Base-by-base conservation (phyloP, 2,329 filamentous ascomycete genomes). In the Aspergillus texensis region DNA sequence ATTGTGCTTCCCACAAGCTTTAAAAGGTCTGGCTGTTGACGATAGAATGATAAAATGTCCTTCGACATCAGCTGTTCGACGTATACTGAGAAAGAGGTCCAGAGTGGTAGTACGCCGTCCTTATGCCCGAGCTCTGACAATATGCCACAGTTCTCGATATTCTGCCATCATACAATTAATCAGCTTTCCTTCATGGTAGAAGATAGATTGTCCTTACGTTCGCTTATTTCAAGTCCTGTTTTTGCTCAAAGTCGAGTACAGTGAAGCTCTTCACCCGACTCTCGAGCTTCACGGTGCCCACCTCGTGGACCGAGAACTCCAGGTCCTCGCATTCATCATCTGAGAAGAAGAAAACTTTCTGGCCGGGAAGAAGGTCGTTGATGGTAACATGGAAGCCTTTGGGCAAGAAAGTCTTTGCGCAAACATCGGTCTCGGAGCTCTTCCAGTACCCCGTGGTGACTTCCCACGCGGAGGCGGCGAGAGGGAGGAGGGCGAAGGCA, bases 401-500 rank as follows among this genome's bases (percentile, higher is more conserved):
- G 16, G 58, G 26, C 5, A 61, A 26, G 50, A 34, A 9, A 11
- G 58, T n/a, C 14, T 14, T 41, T 14, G 48, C 30, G 50, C 58
- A 61, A 14, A 43, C 36, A 26, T 56, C 58, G 9, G 39, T n/a
- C 9, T 61, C 58, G 6, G 58, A 61, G 36, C 58, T 53, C 19
- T 39, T 43, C 58, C 58, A 56, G 39, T 61, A 61, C 16, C 58
- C 58, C 21, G 58, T 61, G 10, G 58, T 61, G 6, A 60, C 39
- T 10, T 43, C 43, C 58, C 58, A 60, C 9, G 58, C 58, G 50
- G 48, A 55, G 11, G 43, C 43, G 39, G 36, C 50, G 3, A 55
- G 34, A 11, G 52, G 58, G 39, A 55, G 50, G 9, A 60, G 58
- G 24, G 58, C 48, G 4, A 60, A 50, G 26, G 36, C 34, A 6